A percentile compares a stretch with the other conserved stretches of the same genome.
These are phyloP conservation scores for Ophiorrhiza pumila DNA, from an alignment of 257 asterid species.

Conservation along the genomic window DNA sequence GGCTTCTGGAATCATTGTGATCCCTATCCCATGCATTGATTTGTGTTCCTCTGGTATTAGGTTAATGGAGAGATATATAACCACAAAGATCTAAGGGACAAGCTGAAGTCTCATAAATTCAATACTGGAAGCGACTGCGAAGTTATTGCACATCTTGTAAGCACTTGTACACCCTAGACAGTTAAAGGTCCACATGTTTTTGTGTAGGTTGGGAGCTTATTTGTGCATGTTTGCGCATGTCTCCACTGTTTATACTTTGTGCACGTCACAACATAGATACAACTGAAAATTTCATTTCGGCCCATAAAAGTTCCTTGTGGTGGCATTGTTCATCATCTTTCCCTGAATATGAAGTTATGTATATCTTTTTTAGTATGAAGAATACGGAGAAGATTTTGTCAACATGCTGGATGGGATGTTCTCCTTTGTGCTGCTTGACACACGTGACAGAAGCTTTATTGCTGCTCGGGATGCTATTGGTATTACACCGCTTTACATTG, in stretches of 20 bases:
- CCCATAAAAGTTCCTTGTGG: too few species aligned
- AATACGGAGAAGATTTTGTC: slow-evolving; percentile 90
- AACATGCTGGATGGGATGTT: slow-evolving; percentile 99
- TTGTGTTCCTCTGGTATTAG: slow-evolving; percentile 34
- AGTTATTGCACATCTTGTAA: slow-evolving; percentile 97
- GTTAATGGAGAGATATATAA: slow-evolving; percentile 98
- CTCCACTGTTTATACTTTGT: background rate
- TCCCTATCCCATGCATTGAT: slow-evolving; percentile 11
- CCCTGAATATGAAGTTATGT: slow-evolving; percentile 3
- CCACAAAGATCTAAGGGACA: slow-evolving; percentile 72
- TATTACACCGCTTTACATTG: slow-evolving; percentile 92
- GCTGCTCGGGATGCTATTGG: slow-evolving; percentile 99
- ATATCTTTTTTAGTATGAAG: slow-evolving; percentile 69
- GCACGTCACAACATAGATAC: background rate
- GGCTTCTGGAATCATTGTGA: background rate
- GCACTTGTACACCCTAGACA: slow-evolving; percentile 21
- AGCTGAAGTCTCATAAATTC: slow-evolving; percentile 69
- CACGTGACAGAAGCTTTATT: slow-evolving; percentile 88
- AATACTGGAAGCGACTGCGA: slow-evolving; percentile 98
- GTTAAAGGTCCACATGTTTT: background rate
- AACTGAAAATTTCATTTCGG: background rate
- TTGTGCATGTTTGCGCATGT: background rate
- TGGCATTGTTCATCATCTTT: background rate
- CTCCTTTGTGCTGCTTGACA: slow-evolving; percentile 97
- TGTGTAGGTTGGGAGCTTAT: background rate